Base-by-base conservation (phyloP, 1,139 yeast species). In the Nakaseomyces bracarensis region DNA sequence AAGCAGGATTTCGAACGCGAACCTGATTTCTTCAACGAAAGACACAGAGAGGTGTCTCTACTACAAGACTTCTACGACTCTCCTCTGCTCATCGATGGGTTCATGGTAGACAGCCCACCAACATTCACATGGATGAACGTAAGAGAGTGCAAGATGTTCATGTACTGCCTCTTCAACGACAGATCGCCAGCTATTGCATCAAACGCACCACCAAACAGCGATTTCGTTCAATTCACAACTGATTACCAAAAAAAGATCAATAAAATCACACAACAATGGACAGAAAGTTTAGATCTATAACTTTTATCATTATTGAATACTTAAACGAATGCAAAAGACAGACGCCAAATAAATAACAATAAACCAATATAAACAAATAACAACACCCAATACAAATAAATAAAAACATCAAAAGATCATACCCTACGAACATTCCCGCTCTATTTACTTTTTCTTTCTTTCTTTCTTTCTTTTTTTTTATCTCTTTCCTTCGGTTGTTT, bases 1-100 rank as follows among this genome's bases (percentile, higher is more conserved):
- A 26, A 33, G 14, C 3, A 13, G 23, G 41, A 39, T 50, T 58
- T 62, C 39, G 53, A 58, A 30, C 53, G 46, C 39, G 60, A 58
- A 14, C 48, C 48, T 11, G 50, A 46, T 1, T 52, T 72, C 30
- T 52, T 70, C n/a, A 63, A 64, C 40, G 67, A 64, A 38, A 54
- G 62, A 9, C 71, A 67, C 47, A 43, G 31, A 2, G 42, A 43
- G 16, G 37, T 28, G 10, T 42, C 39, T 2, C 35, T 25, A 1
- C 44, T 55, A 29, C 48, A 55, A 38, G 72, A 69, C 44, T 53
- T 72, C 16, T 59, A 55, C 43, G 45, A 51, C 22, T 44, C 48
- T 14, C 53, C 58, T 4, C 33, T 64, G n/a, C 37, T 38, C 1
- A 55, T 63, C 23, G 53, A 49, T 19, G 59, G 58, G 8, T 58